Conservation (phyloP, 345 rosid species). For the Rhodamnia rubescens region DNA sequence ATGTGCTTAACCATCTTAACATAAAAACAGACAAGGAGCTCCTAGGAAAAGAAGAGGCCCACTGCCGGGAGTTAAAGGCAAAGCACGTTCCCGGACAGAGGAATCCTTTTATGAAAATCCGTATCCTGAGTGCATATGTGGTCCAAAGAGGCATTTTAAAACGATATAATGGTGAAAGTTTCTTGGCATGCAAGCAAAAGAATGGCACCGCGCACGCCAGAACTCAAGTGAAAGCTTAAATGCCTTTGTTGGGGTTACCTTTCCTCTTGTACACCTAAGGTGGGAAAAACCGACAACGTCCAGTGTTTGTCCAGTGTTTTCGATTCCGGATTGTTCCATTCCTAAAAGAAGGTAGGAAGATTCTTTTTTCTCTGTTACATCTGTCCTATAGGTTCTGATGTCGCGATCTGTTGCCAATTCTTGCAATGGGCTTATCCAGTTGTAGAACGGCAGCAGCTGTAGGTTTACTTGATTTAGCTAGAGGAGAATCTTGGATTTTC, state of each 20-base stretch:
- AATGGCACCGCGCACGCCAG: not conserved
- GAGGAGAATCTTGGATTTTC: constrained; percentile 4
- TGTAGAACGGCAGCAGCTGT: not conserved
- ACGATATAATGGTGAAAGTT: not conserved
- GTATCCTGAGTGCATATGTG: constrained; percentile 77
- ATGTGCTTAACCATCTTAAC: not conserved
- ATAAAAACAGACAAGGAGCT: constrained; percentile 63
- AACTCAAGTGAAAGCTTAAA: not conserved
- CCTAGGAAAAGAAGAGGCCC: constrained; percentile 68
- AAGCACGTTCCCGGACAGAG: constrained; percentile 71
- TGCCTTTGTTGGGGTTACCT: not conserved
- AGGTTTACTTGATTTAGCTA: not conserved
- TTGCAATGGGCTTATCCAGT: not conserved
- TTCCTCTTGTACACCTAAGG: not conserved
- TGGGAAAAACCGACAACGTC: not conserved
- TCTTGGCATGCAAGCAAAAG: not conserved
- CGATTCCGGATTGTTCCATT: not conserved
- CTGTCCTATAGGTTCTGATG: not conserved
- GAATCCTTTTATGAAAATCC: constrained; percentile 93
- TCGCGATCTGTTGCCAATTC: not conserved
- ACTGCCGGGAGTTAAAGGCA: constrained; percentile 59
- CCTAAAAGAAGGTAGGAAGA: not conserved
- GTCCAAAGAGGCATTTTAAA: constrained; percentile 17
- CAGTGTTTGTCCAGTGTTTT: not conserved
- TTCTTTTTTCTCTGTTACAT: not conserved